Conservation (phyloP, 139 green algal species). For the Marvania coccoides region DNA sequence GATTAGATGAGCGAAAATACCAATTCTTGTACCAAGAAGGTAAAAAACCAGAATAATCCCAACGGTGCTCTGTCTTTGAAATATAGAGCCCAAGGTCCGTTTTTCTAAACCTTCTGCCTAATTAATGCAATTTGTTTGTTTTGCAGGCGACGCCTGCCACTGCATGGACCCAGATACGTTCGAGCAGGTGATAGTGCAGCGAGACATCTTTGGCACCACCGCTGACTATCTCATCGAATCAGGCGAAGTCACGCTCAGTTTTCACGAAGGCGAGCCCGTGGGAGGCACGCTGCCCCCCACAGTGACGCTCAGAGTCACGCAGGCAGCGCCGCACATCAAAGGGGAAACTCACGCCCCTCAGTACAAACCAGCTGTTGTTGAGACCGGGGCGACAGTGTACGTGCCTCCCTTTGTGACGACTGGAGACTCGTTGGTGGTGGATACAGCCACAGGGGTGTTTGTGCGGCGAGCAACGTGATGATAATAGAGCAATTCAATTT, state of each 20-base stretch:
- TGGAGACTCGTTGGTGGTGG: constrained; percentile 28
- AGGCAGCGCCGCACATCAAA: constrained; percentile 24
- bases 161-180: constrained; percentile 34
- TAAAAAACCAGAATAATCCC: no score
- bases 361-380: constrained; percentile 23
- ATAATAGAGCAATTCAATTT: no score
- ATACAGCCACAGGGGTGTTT: constrained; percentile 31
- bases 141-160: constrained; percentile 19
- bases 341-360: constrained; percentile 16
- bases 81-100: no score
- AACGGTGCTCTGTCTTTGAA: no score
- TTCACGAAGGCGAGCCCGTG: constrained; percentile 11
- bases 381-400: constrained; percentile 12
- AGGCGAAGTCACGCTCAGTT: constrained; percentile 15
- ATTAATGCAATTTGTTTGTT: no score
- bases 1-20: constrained; percentile 23
- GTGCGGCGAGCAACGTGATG: constrained; percentile 22
- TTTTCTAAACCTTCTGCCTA: no score
- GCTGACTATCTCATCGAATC: constrained; percentile 17
- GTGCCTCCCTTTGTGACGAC: constrained; percentile 29
- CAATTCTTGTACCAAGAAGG: constrained; percentile 38
- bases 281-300: neutral
- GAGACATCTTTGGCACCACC: constrained; percentile 17
- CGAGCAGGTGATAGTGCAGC: constrained; percentile 32
- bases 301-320: neutral